These are phyloP conservation scores for Perkinsus marinus DNA, from an alignment of 169 alveolate genomes.

Conservation along the genomic window DNA sequence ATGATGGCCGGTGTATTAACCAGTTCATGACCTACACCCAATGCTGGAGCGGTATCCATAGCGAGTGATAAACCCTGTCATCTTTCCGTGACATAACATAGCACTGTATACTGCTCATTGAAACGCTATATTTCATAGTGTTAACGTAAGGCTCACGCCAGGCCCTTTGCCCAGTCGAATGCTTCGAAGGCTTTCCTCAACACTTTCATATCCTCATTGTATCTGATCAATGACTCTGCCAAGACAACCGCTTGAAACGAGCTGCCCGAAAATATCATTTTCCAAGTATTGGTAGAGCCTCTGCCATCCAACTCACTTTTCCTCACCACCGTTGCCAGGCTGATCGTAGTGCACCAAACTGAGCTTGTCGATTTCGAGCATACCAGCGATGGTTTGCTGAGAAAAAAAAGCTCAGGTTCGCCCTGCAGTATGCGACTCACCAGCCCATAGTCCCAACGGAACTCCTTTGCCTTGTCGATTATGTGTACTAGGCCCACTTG, in stretches of 20 bases:
- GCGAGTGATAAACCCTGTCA: no score
- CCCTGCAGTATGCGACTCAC: not conserved
- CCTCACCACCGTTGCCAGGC: not conserved
- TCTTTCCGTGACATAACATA: no score
- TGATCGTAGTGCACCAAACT: not conserved
- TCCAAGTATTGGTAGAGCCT: no score
- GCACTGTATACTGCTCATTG: not conserved
- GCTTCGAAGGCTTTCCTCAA: not conserved
- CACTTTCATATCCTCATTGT: not conserved
- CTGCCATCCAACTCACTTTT: no score
- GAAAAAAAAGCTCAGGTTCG: not conserved
- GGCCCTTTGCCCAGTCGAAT: not conserved
- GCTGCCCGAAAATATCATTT: no score
- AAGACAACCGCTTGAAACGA: no score
- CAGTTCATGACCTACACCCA: no score
- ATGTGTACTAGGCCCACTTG: not conserved
- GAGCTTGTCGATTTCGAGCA: not conserved
- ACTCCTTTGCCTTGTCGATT: not conserved
- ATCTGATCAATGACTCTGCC: no score
- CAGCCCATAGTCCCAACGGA: not conserved
- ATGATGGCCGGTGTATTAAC: no score
- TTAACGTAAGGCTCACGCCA: not conserved
- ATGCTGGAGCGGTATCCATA: no score
- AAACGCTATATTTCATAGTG: not conserved
- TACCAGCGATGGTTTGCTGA: not conserved